phyloP scores from a whole-genome alignment of 139 green algal species.

The Trebouxia sp. region DNA sequence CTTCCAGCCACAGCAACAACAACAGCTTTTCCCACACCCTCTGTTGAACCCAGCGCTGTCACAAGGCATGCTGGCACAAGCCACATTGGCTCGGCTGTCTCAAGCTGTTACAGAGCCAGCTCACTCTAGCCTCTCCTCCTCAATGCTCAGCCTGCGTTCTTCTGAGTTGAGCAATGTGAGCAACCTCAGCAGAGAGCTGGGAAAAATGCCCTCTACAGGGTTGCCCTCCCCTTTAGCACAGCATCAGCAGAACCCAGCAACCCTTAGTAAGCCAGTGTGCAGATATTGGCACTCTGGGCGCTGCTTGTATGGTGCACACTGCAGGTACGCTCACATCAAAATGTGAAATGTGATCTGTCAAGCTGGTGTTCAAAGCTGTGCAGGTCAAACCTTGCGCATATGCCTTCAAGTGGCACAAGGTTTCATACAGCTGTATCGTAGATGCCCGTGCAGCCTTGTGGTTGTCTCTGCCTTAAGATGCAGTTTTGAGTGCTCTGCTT shows the following conservation, averaged over 20 bases:
- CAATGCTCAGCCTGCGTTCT: slow-evolving; percentile 9
- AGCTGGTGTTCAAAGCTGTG: too few species aligned
- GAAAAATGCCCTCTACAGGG: background rate
- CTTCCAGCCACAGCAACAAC: slow-evolving; percentile 1
- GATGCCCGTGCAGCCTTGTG: too few species aligned
- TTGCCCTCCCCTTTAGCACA: background rate
- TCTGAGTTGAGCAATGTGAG: background rate
- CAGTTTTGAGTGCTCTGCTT: too few species aligned
- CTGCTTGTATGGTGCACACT: slow-evolving; percentile 24
- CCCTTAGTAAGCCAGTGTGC: slow-evolving; percentile 8
- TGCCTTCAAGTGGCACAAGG: too few species aligned
- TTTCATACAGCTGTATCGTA: too few species aligned
- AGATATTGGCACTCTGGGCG: slow-evolving; percentile 26
- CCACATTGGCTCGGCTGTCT: slow-evolving; percentile 2
- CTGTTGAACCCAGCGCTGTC: slow-evolving; percentile 5
- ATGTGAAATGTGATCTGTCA: too few species aligned
- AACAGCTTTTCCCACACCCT: background rate
- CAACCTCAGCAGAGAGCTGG: background rate
- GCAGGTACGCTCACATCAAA: background rate
- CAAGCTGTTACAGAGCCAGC: background rate
- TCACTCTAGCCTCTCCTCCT: slow-evolving; percentile 9
- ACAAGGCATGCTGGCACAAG: slow-evolving; percentile 11
- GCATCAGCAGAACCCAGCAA: slow-evolving; percentile 11
- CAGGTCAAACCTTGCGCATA: too few species aligned
- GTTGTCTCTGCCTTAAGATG: too few species aligned